These are phyloP conservation scores for Aspergillus ibericus DNA, from an alignment of 2,329 filamentous ascomycete species.

Conservation along the genomic window DNA sequence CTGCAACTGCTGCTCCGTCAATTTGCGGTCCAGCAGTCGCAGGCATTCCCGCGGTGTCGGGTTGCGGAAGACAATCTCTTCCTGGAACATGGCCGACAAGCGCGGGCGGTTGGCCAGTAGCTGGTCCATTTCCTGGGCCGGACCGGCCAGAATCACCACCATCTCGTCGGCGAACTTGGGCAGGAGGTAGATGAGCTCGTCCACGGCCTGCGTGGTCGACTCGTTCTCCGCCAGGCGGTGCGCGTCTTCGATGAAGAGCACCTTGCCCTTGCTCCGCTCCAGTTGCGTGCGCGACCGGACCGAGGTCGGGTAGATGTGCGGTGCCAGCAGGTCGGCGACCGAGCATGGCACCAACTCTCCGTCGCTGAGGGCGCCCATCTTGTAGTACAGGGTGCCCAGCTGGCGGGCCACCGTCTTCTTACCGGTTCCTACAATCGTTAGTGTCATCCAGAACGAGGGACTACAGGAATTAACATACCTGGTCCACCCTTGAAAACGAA, in stretches of 20 bases:
- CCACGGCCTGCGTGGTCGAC: conserved; percentile 10
- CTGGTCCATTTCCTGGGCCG: conserved; percentile 18
- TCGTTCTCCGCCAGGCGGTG: conserved; percentile 19
- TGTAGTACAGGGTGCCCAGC: conserved; percentile 20
- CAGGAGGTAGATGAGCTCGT: conserved; percentile 20
- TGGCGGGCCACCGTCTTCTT: conserved; percentile 18
- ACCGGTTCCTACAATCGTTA: conserved; percentile 12
- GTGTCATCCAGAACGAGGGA: not conserved
- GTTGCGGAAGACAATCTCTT: conserved; percentile 22
- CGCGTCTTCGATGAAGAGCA: conserved; percentile 21
- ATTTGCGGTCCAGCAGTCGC: conserved; percentile 17
- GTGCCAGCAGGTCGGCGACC: conserved; percentile 13
- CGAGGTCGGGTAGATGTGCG: conserved; percentile 7
- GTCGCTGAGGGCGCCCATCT: conserved; percentile 21
- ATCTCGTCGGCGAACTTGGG: conserved; percentile 14
- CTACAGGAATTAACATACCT: conserved; percentile 4
- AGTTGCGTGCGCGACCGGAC: conserved; percentile 14
- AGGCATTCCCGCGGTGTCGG: conserved; percentile 22
- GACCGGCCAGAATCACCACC: conserved; percentile 21
- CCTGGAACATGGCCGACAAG: conserved; percentile 20
- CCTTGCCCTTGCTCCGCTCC: conserved; percentile 15
- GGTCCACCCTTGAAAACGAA: conserved; percentile 24
- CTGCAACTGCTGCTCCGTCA: conserved; percentile 15
- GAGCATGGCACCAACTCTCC: conserved; percentile 17
- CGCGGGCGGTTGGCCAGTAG: conserved; percentile 19